A percentile compares a stretch with the other conserved stretches of the same genome.
These are phyloP conservation scores for Hypoxylon fragiforme DNA, from an alignment of 495 filamentous ascomycete genomes.

Conservation along the genomic window DNA sequence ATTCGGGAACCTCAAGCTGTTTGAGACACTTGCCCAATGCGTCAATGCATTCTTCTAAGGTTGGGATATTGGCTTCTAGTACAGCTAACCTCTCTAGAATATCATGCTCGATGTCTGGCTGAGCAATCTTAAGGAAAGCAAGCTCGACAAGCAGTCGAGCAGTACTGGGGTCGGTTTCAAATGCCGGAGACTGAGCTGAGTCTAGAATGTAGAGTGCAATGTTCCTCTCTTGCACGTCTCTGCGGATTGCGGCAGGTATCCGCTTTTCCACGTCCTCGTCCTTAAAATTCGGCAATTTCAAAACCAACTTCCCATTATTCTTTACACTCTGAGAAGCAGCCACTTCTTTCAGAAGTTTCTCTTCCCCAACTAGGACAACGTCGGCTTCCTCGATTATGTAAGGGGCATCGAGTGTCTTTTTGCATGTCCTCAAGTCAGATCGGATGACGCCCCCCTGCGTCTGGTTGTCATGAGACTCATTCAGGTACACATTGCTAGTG, in stretches of 20 bases:
- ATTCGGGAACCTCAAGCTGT: conserved; percentile 71
- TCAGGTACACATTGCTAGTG: conserved; percentile 74
- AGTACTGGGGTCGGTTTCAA: conserved; percentile 58
- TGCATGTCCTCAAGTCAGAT: conserved; percentile 82
- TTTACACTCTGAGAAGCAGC: conserved; percentile 72
- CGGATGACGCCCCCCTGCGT: conserved; percentile 82
- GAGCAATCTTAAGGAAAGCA: conserved; percentile 76
- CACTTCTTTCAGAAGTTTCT: conserved; percentile 76
- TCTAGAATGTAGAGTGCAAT: conserved; percentile 76
- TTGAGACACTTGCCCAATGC: conserved; percentile 71
- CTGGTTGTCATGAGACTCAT: conserved; percentile 79
- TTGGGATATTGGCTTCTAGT: conserved; percentile 44
- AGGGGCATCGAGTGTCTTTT: conserved; percentile 78
- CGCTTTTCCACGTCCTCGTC: conserved; percentile 91
- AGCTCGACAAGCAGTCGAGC: conserved; percentile 69
- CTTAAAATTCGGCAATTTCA: conserved; percentile 76
- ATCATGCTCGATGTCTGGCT: conserved; percentile 62
- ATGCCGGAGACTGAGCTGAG: conserved; percentile 62
- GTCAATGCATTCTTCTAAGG: conserved; percentile 62
- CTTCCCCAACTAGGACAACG: conserved; percentile 73
- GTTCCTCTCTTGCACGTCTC: conserved; percentile 66
- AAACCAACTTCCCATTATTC: conserved; percentile 68
- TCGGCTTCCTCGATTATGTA: conserved; percentile 80
- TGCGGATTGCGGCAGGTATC: conserved; percentile 66
- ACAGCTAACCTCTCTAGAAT: conserved; percentile 39